phyloP scores from a whole-genome alignment of 371 early-diverging fungal genomes.

The Mortierella sp. region DNA sequence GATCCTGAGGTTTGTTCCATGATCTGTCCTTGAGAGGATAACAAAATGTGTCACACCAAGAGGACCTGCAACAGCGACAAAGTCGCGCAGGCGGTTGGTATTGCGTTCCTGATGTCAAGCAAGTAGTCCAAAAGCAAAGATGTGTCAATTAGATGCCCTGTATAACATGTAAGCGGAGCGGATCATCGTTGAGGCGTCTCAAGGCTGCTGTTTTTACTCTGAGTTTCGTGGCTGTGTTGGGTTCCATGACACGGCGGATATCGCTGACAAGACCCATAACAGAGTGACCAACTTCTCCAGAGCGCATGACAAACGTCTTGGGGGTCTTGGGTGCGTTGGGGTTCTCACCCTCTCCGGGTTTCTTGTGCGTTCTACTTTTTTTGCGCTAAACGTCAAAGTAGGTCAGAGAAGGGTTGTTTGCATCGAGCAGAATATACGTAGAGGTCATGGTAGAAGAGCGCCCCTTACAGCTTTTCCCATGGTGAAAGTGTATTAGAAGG shows the following conservation, averaged over 20 bases:
- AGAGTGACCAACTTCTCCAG: slow-evolving; percentile 83
- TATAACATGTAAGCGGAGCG: too few relatives aligned
- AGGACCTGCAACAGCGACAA: slow-evolving; percentile 87
- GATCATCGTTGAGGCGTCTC: too few relatives aligned
- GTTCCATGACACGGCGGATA: slow-evolving; percentile 91
- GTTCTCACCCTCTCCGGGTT: slow-evolving; percentile 56
- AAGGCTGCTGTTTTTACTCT: slow-evolving; percentile 57
- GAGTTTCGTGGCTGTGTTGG: slow-evolving; percentile 87
- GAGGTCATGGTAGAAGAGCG: background rate
- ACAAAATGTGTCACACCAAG: slow-evolving; percentile 89
- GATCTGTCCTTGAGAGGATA: slow-evolving; percentile 88
- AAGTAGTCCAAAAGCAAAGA: too few relatives aligned
- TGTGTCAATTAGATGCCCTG: background rate
- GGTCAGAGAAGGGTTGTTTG: background rate
- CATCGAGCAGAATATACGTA: background rate
- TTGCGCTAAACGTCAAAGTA: slow-evolving; percentile 21
- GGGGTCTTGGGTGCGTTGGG: slow-evolving; percentile 70
- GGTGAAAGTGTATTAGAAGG: slow-evolving; percentile 14
- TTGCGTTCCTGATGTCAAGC: slow-evolving; percentile 74
- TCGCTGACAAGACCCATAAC: slow-evolving; percentile 85
- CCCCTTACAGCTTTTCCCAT: slow-evolving; percentile 40
- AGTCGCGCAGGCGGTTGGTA: slow-evolving; percentile 94
- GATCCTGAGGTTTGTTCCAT: slow-evolving; percentile 87
- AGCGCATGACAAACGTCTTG: slow-evolving; percentile 92
- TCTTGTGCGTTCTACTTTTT: slow-evolving; percentile 51